These are phyloP conservation scores for Ganoderma sinense DNA, from an alignment of 1,284 basidiomycete genomes.

Conservation along the genomic window DNA sequence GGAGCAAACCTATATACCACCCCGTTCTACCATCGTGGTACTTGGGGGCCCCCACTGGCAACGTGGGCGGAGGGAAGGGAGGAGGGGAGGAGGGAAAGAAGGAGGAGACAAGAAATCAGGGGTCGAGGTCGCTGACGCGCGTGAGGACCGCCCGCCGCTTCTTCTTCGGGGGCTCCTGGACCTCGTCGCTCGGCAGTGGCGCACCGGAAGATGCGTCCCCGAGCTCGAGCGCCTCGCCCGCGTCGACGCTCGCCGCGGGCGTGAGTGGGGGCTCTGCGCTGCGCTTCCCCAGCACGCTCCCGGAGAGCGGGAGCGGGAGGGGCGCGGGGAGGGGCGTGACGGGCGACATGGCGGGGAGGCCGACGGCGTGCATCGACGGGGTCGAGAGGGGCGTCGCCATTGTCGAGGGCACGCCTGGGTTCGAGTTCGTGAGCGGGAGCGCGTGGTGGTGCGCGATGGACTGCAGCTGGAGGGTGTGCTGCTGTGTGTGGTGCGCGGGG, in stretches of 20 bases:
- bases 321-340: slow-evolving; percentile 23
- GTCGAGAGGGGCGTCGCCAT: slow-evolving; percentile 46
- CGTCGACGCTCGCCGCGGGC: slow-evolving; percentile 57
- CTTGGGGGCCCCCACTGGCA: neutral
- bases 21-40: neutral
- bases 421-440: slow-evolving; percentile 58
- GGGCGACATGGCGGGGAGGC: slow-evolving; percentile 49
- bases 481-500: slow-evolving; percentile 85
- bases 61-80: neutral
- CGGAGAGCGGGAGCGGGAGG: slow-evolving; percentile 45
- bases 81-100: neutral
- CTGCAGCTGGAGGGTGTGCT: slow-evolving; percentile 86
- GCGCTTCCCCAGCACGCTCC: slow-evolving; percentile 49
- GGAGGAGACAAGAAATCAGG: slow-evolving; percentile 12
- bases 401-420: slow-evolving; percentile 29
- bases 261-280: slow-evolving; percentile 55
- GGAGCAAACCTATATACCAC: neutral
- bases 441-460: slow-evolving; percentile 87
- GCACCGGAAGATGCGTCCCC: neutral
- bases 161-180: slow-evolving; percentile 74
- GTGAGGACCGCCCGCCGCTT: slow-evolving; percentile 88
- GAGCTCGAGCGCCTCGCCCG: slow-evolving; percentile 15
- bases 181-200: slow-evolving; percentile 30
- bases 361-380: slow-evolving; percentile 47
- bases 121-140: slow-evolving; percentile 67